Conservation (phyloP, 306 rosid species). For the Vachellia collinsii region DNA sequence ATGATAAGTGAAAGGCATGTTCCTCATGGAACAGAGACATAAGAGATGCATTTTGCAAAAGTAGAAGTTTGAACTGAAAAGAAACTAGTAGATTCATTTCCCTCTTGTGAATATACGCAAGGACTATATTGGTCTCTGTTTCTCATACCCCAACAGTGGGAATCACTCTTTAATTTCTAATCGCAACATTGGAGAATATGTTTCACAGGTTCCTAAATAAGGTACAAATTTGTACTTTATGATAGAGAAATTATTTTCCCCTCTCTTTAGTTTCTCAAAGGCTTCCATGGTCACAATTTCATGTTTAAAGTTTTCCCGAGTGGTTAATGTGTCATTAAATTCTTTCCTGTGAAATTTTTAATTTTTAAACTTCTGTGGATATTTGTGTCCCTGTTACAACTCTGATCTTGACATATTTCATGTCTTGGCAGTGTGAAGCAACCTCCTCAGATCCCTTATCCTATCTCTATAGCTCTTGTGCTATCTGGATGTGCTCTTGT, state of each 20-base stretch:
- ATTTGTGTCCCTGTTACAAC: conserved; percentile 17
- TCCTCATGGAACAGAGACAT: conserved; percentile 4
- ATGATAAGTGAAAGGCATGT: conserved; percentile 12
- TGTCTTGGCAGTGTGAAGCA: conserved; percentile 75
- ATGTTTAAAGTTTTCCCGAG: conserved; percentile 5
- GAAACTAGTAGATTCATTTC: conserved; percentile 8
- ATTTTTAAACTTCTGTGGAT: background rate
- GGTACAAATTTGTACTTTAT: background rate
- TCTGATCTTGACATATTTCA: conserved; percentile 40
- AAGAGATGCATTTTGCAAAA: conserved; percentile 5
- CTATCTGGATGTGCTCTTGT: conserved; percentile 77
- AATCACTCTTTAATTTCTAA: conserved; percentile 10
- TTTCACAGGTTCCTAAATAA: background rate
- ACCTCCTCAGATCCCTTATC: conserved; percentile 69
- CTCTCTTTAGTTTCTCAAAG: background rate
- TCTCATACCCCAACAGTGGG: background rate
- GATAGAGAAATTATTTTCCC: background rate
- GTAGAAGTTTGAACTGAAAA: conserved; percentile 7
- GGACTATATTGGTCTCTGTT: background rate
- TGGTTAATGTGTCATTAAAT: conserved; percentile 25
- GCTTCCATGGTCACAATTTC: background rate
- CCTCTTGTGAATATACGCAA: background rate
- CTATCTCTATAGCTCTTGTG: conserved; percentile 69
- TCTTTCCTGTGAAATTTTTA: conserved; percentile 1
- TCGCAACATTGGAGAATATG: conserved; percentile 3